A percentile compares a stretch with the other conserved stretches of the same genome.
phyloP scores from a whole-genome alignment of 2,329 filamentous ascomycete species.

The Fusarium bactridioides region DNA sequence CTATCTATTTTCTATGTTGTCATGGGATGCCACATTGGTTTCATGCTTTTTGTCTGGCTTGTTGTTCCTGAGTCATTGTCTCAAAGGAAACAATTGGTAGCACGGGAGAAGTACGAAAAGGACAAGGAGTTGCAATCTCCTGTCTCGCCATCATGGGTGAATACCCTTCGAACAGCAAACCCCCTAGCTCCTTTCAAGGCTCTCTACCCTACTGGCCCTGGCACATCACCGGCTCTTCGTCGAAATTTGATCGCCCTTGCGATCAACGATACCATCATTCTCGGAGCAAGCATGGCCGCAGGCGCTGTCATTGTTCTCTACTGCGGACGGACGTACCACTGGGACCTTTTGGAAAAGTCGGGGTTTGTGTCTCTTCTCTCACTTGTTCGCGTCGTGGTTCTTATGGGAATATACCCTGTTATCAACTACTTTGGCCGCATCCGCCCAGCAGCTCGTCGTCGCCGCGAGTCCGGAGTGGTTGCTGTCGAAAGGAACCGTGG shows the following conservation, averaged over 20 bases:
- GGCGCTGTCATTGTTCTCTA: conserved; percentile 87
- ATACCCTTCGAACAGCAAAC: conserved; percentile 61
- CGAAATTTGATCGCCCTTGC: conserved; percentile 85
- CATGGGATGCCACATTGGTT: conserved; percentile 74
- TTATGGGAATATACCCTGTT: conserved; percentile 78
- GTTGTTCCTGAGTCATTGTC: conserved; percentile 87
- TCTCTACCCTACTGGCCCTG: conserved; percentile 75
- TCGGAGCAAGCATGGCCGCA: conserved; percentile 82
- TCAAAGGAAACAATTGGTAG: conserved; percentile 72
- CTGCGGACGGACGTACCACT: conserved; percentile 79
- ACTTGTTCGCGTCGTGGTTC: conserved; percentile 74
- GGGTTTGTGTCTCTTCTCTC: conserved; percentile 84
- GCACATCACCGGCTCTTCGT: conserved; percentile 67
- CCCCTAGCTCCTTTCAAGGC: conserved; percentile 80
- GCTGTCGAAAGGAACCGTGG: conserved; percentile 66
- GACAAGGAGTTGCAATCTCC: conserved; percentile 51
- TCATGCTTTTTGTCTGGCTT: conserved; percentile 75
- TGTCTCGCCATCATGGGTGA: conserved; percentile 42
- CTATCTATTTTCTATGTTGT: conserved; percentile 87
- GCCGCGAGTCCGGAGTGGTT: conserved; percentile 47
- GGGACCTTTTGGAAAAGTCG: conserved; percentile 82
- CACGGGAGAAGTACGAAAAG: conserved; percentile 71
- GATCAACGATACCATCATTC: conserved; percentile 80
- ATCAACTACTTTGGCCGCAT: conserved; percentile 78
- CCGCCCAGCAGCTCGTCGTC: conserved; percentile 55